Evolutionary conservation across 2,329 filamentous ascomycete species (phyloP), one percentile per base, ranked within the genome.

Genomic region (Nemania diffusa): DNA sequence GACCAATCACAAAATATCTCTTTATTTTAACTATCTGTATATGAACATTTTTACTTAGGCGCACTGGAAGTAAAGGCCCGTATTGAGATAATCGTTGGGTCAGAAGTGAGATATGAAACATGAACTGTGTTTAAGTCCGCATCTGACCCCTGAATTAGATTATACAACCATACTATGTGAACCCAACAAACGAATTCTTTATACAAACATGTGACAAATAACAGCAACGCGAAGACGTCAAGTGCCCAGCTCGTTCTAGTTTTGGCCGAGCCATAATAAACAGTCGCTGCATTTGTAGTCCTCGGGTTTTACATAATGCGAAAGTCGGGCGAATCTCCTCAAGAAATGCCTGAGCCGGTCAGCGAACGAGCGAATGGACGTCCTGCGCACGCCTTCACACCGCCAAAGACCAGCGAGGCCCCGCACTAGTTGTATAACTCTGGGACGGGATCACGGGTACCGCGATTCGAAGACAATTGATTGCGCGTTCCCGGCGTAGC

Each of bases 401-500:
- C 64, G 40, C 51, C 37, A 44, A 55, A 9, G 29, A 13, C 29
- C 29, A 52, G 22, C 20, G 27, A 67, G 44, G 46, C 32, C 51
- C 17, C 20, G 57, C 40, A 53, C 56, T 40, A 15, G 59, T 56
- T 64, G 60, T 56, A 52, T 51, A 32, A 62, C 64, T 46, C 53
- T 34, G 3, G 22, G 57, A 53, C 57, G 48, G 48, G 26, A 57
- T 44, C 22, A 57, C 32, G 15, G 32, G 52, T 48, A 15, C 56
- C n/a, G 56, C 50, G 22, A 60, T 48, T 56, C 48, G 51, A 53
- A 57, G 24, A 42, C 17, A 57, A 29, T 29, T 60, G 62, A 65
- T 68, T 65, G 62, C 56, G 65, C 56, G 58, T 68, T 69, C 56
- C 59, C 55, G 62, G 58, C 26, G 66, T 65, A 58, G 40, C 65